Evolutionary conservation across 2,329 filamentous ascomycete genomes (phyloP), one percentile per base, ranked within the genome.

Genomic region (Cordyceps fumosorosea): DNA sequence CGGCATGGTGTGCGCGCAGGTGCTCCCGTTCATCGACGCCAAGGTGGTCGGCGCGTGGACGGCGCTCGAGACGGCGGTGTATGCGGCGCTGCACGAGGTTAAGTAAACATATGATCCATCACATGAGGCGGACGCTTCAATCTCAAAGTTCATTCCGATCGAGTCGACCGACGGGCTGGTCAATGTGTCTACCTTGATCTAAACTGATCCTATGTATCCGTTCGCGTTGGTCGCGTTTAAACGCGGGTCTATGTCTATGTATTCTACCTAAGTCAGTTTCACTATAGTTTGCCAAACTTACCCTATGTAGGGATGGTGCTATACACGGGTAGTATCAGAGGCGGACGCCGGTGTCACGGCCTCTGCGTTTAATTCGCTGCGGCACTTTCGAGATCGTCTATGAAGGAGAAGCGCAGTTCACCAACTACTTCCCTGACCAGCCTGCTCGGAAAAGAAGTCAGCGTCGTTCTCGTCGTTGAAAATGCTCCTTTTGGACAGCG

Each of bases 1-100:
- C 0, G 82, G 81, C 0, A 77, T 84, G 10, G 71, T 84, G 2
- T 76, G 75, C 44, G 73, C 74, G 3, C 82, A 84, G 69, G 76
- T 84, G 32, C 56, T 84, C 56, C 81, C 82, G 0, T 83, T 83
- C 68, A 76, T 64, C 2, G 77, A 83, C 65, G 62, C 69, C 0
- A 70, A 75, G 3, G 77, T 82, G 1, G 8, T 78, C 40, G 70
- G 68, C 0, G 56, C 81, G 5, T 81, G 78, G 77, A 62, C 59
- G 0, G 62, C 69, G 16, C 64, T 80, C 7, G 78, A 80, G 65
- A 62, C 69, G 3, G 72, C 71, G 59, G 72, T 77, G 40, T 79
- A 80, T 53, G 65, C 65, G 57, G 71, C 62, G 26, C 45, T 67
- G 58, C 42, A 40, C 12, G 18, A 53, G 26, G 26, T 7, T 3